phyloP scores from a whole-genome alignment of 306 rosid species.

The Rosa chinensis region DNA sequence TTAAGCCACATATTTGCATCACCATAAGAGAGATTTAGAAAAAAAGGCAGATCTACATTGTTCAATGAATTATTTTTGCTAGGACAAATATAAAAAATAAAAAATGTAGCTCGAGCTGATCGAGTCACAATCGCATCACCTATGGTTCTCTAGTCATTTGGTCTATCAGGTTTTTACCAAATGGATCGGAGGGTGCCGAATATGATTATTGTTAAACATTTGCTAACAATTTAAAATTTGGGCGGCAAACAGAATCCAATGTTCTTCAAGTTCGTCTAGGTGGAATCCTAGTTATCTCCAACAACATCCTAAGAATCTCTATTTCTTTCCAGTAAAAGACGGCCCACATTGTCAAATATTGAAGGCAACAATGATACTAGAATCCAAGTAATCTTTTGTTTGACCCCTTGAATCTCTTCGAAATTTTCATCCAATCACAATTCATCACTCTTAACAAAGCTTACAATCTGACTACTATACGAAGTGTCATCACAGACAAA shows the following conservation, averaged over 20 bases:
- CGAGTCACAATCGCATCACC: too few species aligned
- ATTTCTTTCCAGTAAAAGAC: conserved; percentile 7
- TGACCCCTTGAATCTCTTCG: conserved; percentile 1
- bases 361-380: conserved; percentile 7
- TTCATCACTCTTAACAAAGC: conserved; percentile 14
- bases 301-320: background rate
- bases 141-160: too few species aligned
- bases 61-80: too few species aligned
- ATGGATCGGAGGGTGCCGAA: background rate
- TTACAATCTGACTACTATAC: background rate
- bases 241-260: conserved; percentile 7
- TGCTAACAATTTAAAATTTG: background rate
- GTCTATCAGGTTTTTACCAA: background rate
- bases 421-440: background rate
- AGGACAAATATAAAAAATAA: too few species aligned
- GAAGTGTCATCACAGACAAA: background rate
- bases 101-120: too few species aligned
- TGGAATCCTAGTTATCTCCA: conserved; percentile 13
- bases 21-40: too few species aligned
- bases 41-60: too few species aligned
- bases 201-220: background rate
- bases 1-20: too few species aligned
- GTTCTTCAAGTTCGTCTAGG: background rate
- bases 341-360: background rate
- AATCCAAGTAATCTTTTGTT: conserved; percentile 1